Conservation (phyloP, 257 asterid species). For the Vinca minor region DNA sequence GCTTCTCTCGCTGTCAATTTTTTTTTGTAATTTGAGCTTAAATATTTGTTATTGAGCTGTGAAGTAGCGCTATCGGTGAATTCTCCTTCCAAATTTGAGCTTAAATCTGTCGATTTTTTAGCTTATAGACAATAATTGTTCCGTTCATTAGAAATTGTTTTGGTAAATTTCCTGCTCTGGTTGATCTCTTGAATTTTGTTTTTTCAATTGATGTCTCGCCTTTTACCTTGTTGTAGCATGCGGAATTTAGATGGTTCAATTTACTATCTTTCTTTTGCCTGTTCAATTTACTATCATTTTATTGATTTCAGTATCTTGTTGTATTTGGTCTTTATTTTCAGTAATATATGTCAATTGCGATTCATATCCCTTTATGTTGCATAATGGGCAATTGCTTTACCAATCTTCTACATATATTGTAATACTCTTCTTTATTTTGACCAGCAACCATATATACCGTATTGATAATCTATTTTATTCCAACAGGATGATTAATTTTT, state of each 20-base stretch:
- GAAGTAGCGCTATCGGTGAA: neutral
- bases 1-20: no score
- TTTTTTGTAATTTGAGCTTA: neutral
- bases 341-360: no score
- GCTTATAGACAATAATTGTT: no score
- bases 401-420: neutral
- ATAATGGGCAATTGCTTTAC: neutral
- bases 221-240: no score
- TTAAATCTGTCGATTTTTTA: neutral
- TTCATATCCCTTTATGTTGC: neutral
- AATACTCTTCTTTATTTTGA: neutral
- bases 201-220: no score
- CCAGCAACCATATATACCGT: neutral
- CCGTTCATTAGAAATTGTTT: no score
- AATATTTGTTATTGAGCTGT: neutral
- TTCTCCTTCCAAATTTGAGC: neutral
- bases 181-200: no score
- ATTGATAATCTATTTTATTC: conserved; percentile 5
- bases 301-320: no score
- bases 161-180: neutral
- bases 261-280: no score
- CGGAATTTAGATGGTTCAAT: no score
- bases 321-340: no score
- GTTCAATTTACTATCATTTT: no score
- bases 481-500: conserved; percentile 45